Evolutionary conservation across 805 yeast genomes (phyloP), one percentile per base, ranked within the genome.

Genomic region (Dipodascus albidus): DNA sequence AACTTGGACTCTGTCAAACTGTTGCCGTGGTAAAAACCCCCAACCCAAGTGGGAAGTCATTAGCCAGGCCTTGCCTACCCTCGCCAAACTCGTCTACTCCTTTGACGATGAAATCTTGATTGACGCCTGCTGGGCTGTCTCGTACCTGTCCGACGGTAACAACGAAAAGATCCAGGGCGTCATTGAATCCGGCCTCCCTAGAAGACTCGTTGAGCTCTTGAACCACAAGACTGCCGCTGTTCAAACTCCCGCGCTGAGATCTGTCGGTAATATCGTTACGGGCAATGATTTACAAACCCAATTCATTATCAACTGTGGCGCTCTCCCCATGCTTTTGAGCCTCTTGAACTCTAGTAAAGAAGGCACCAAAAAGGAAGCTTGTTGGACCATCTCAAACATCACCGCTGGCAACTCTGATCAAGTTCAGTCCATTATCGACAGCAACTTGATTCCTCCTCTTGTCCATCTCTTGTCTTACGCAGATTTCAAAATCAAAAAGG

Each of bases 41-140:
- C 96, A 85, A 70, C 99, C 99, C 15, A 88, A 89, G 70, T 93
- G 99, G 99, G 71, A 74, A 53, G 74, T 84, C 54, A 96, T 93
- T 51, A 84, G 87, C 56, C 78, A 80, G 61, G 95, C 96, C 44
- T 76, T 91, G 62, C 98, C 98, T 57, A 86, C 95, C 15, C 77
- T 93, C 67, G 87, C 97, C 51, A 87, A 88, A 71, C 77, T 93
- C 60, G 86, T 93, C 60, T 93, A 85, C 67, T 86, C 96, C 11
- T 79, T 84, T 58, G 99, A 93, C 67, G 83, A 84, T 47, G 99
- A 93, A 73, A 90, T 96, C 31, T 75, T 93, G 65, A 87, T 89
- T 58, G 99, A 93, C 70, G 96, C 99, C 42, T 88, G 97, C 73
- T 93, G 99, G 99, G 97, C 98, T 14, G 89, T 93, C 53, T 87